A percentile compares a stretch with the other conserved stretches of the same genome.
Conservation (phyloP, 441 rosid species). For the Euphorbia neoarborescens region DNA sequence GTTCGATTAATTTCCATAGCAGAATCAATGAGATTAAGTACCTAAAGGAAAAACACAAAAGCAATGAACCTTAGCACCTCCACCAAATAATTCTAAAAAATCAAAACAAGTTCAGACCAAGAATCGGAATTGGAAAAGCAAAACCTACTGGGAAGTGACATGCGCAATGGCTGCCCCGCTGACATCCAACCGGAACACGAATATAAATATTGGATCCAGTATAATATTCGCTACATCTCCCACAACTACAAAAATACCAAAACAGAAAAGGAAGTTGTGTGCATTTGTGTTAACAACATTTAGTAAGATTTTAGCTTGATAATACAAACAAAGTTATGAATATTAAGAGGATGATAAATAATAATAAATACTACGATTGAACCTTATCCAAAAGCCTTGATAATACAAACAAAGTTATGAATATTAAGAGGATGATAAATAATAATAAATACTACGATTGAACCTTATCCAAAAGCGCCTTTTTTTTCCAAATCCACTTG, state of each 20-base stretch:
- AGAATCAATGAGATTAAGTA: conserved; percentile 39
- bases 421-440: not conserved
- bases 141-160: conserved; percentile 51
- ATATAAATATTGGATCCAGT: conserved; percentile 49
- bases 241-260: conserved; percentile 26
- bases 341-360: not conserved
- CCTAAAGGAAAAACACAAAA: conserved; percentile 23
- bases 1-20: conserved; percentile 37
- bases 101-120: not conserved
- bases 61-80: not conserved
- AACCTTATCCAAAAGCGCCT: too few species aligned
- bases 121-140: conserved; percentile 4
- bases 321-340: not conserved
- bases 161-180: conserved; percentile 60
- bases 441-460: too few species aligned
- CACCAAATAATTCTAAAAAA: not conserved
- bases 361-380: too few species aligned
- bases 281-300: not conserved
- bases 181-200: conserved; percentile 33
- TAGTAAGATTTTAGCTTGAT: not conserved
- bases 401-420: not conserved
- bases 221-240: conserved; percentile 39
- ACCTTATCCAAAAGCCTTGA: too few species aligned
- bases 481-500: too few species aligned
- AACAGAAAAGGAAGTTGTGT: not conserved